Evolutionary conservation across 495 filamentous ascomycete genomes (phyloP).

Genomic region (Trichoderma gamsii): DNA sequence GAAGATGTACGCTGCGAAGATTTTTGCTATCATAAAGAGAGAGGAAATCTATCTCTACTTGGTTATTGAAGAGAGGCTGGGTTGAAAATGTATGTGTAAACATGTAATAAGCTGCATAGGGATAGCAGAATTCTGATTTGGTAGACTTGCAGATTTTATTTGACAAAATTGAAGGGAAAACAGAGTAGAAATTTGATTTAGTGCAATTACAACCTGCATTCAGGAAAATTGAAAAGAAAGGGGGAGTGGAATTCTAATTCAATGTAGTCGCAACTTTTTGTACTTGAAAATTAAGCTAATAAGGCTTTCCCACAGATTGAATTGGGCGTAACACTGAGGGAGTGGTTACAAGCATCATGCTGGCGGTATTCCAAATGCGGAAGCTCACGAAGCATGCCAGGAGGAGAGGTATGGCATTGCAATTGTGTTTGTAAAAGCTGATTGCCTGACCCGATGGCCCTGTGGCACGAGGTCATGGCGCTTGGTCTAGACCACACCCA

Average conservation of each 20-base stretch:
- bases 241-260: neutral
- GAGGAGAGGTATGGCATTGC: neutral
- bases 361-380: neutral
- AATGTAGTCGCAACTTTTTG: neutral
- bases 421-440: neutral
- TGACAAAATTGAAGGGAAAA: no score
- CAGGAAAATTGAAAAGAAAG: neutral
- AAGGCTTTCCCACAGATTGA: neutral
- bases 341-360: neutral
- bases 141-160: no score
- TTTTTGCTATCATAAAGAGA: no score
- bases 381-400: constrained; percentile 8
- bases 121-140: no score
- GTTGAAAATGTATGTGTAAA: no score
- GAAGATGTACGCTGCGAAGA: no score
- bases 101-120: no score
- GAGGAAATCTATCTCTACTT: no score
- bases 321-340: neutral
- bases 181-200: no score
- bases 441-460: neutral
- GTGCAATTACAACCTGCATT: no score
- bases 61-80: no score
- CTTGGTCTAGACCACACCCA: neutral
- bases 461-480: neutral
- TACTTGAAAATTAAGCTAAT: neutral